Conservation (phyloP, 805 yeast species). For the Citeromyces matritensis region DNA sequence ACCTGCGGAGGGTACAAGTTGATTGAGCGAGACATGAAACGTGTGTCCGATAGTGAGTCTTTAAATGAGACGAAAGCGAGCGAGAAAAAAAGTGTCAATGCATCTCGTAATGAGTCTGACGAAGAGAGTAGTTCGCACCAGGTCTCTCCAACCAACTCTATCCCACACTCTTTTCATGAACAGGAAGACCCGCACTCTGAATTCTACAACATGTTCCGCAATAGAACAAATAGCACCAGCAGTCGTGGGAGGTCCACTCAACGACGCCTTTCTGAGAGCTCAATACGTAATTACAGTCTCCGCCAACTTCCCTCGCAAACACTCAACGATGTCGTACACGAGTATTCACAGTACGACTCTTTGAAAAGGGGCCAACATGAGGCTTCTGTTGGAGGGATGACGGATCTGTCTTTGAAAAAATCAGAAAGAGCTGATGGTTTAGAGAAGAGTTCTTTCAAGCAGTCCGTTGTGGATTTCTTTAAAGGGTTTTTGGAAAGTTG, state of each 20-base stretch:
- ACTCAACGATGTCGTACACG: conserved; percentile 28
- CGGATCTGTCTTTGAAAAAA: conserved; percentile 4
- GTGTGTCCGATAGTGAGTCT: conserved; percentile 3
- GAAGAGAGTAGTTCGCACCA: no score
- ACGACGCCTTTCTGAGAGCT: no score
- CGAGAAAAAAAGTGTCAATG: background rate
- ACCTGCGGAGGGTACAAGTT: conserved; percentile 63
- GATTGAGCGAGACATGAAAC: conserved; percentile 54
- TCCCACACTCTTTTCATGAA: no score
- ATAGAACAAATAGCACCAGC: no score
- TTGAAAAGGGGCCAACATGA: conserved; percentile 7
- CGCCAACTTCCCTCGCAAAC: conserved; percentile 23
- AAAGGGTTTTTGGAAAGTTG: conserved; percentile 26
- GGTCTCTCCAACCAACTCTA: no score
- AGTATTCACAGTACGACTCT: conserved; percentile 32
- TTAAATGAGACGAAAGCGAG: conserved; percentile 3
- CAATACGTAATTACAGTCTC: no score
- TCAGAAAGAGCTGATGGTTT: background rate
- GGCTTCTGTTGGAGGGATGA: conserved; percentile 6
- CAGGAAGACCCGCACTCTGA: no score
- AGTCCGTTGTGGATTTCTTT: background rate
- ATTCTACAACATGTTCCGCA: no score
- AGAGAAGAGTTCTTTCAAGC: background rate
- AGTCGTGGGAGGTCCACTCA: no score
- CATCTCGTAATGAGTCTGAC: background rate